Percentiles rank a stretch among this genome's conserved stretches.
Evolutionary conservation across 805 yeast species (phyloP).

Genomic region (Metschnikowia reukaufii): DNA sequence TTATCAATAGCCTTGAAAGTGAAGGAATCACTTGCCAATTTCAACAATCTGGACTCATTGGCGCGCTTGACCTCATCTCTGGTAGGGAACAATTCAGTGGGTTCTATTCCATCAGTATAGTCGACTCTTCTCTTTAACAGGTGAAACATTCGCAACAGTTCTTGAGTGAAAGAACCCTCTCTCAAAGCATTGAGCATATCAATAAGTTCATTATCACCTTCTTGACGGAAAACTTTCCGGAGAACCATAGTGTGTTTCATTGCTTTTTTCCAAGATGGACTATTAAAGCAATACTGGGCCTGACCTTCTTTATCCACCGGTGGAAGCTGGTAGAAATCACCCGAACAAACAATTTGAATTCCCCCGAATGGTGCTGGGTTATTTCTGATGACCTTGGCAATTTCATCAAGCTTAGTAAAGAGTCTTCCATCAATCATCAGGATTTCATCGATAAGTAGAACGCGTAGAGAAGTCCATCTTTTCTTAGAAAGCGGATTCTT

Average conservation of each 20-base stretch:
- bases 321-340: slow-evolving; percentile 82
- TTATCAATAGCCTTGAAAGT: slow-evolving; percentile 54
- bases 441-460: slow-evolving; percentile 72
- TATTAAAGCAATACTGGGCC: slow-evolving; percentile 62
- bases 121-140: slow-evolving; percentile 51
- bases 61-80: slow-evolving; percentile 70
- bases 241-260: slow-evolving; percentile 59
- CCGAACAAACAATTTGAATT: slow-evolving; percentile 71
- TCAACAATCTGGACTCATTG: slow-evolving; percentile 49
- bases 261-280: slow-evolving; percentile 58
- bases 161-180: slow-evolving; percentile 53
- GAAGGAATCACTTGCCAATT: slow-evolving; percentile 45
- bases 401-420: slow-evolving; percentile 59
- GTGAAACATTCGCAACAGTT: slow-evolving; percentile 50
- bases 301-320: slow-evolving; percentile 52
- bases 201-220: slow-evolving; percentile 67
- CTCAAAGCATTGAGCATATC: slow-evolving; percentile 77
- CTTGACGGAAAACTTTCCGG: slow-evolving; percentile 71
- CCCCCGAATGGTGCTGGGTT: slow-evolving; percentile 69
- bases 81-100: slow-evolving; percentile 75
- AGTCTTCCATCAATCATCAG: slow-evolving; percentile 76
- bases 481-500: slow-evolving; percentile 48
- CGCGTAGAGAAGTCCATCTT: slow-evolving; percentile 58
- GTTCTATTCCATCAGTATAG: slow-evolving; percentile 58
- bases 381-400: slow-evolving; percentile 54